Evolutionary conservation across 495 filamentous ascomycete genomes (phyloP), one percentile per base, ranked within the genome.

Genomic region (Xylaria longipes): DNA sequence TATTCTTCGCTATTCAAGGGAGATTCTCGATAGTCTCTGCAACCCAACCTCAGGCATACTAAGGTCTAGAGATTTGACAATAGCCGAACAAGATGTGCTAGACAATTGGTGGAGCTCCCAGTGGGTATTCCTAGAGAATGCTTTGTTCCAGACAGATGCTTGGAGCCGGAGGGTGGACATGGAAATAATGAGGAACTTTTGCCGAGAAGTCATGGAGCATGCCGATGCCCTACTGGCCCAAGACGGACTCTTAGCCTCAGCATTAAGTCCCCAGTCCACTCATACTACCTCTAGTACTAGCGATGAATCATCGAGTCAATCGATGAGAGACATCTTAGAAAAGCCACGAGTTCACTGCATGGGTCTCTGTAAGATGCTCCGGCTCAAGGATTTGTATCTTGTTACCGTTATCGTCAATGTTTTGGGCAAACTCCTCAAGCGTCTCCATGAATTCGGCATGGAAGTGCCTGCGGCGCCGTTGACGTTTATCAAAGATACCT

Each of bases 171-270:
- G 88, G 12, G 80, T 86, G 69, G 90, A 95, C 35, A 93, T 93
- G 79, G 81, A 85, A 20, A 82, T 86, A 31, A 92, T 99, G 93
- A 89, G 92, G 76, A 92, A 98, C 62, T 98, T 98, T 73, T 96
- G 93, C 75, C 89, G 96, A 72, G 93, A 98, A 75, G 91, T 92
- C 35, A 98, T 98, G 85, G 92, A 98, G 72, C 92, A 97, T 74
- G 94, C 94, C 3, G 92, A 97, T 75, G 87, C 87, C 27, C 84
- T 97, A 4, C 93, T 98, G 74, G 89, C 92, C 65, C 90, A 97
- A 73, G 95, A 94, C 82, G 89, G 87, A 64, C 87, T 97, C 48
- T 87, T 97, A 75, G 87, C 91, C 0, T 90, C 89, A 65, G 91
- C 92, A 52, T 81, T 95, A 22, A 82, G 81, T 58, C 71, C 79